Evolutionary conservation across 176 grass and related monocot genomes (phyloP).

Genomic region (Zoysia japonica): DNA sequence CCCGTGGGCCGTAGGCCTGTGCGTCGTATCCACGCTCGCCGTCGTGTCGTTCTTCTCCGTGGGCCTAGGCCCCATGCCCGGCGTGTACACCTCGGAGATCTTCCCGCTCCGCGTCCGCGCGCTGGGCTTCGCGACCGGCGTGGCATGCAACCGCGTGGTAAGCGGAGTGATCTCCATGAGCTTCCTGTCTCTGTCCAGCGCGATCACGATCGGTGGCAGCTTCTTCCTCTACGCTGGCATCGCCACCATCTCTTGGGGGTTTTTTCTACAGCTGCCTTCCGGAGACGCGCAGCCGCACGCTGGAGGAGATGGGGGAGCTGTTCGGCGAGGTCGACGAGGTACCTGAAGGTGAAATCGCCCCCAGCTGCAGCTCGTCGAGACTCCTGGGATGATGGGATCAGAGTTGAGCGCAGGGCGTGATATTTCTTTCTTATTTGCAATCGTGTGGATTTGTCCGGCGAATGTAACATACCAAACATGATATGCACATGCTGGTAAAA

Average conservation of each 20-base stretch:
- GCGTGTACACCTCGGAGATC: conserved; percentile 68
- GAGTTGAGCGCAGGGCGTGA: not conserved
- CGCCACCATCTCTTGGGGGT: conserved; percentile 45
- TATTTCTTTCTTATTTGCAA: conserved; percentile 68
- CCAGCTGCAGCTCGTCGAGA: not conserved
- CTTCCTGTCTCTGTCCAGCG: conserved; percentile 64
- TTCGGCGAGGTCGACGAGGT: conserved; percentile 32
- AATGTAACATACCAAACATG: too few relatives aligned
- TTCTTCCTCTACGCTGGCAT: conserved; percentile 76
- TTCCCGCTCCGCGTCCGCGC: conserved; percentile 66
- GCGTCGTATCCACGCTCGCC: conserved; percentile 44
- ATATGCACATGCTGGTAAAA: too few relatives aligned
- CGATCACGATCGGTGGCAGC: conserved; percentile 66
- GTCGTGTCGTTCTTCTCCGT: conserved; percentile 62
- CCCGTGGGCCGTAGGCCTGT: conserved; percentile 50
- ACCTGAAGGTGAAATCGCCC: not conserved
- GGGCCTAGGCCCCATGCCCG: conserved; percentile 59
- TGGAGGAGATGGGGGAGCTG: conserved; percentile 25
- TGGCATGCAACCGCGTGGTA: conserved; percentile 54
- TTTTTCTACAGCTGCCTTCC: conserved; percentile 47
- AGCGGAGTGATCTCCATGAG: conserved; percentile 65
- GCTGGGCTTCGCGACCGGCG: conserved; percentile 54
- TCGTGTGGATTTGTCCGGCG: conserved; percentile 17
- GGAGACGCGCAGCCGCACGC: not conserved
- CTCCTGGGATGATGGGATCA: conserved; percentile 7